Base-by-base conservation (phyloP, 257 asterid species). In the Leonotis leonurus region DNA sequence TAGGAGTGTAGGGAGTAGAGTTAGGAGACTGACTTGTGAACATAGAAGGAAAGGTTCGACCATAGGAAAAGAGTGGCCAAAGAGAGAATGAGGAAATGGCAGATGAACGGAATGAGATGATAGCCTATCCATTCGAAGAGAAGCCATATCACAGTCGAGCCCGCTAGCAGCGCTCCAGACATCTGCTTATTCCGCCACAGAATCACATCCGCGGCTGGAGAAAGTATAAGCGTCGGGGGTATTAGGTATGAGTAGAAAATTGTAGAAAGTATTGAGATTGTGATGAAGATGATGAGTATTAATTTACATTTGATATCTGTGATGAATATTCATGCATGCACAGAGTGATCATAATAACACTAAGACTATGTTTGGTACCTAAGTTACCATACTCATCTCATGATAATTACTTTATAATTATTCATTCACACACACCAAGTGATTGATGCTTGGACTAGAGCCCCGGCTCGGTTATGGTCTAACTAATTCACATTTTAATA, bases 171-270 rank as follows among this genome's bases (percentile, higher is more conserved):
- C 29, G 85, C 81, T 48, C 81, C 95, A n/a, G 98, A 92, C 27
- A 77, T 73, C 73, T 85, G 97, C 80, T 86, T 92, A 83, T 92
- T 92, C 75, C 96, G 79, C 98, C 98, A 92, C 4, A 92, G 88
- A 58, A 92, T 74, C 32, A 92, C 82, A 66, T 92, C 98, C 20
- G 98, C 98, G 27, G 95, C 98, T 92, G 89, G 32, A 68, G 13
- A 20, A 8, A 16, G 29, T 1, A 26, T 25, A 64, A n/a, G n/a
- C 37, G n/a, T 25, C 1, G 8, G 7, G 16, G 56, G 32, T 56
- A n/a, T n/a, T n/a, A 56, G 32, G 35, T 14, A 9, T 40, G 17
- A 26, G 20, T 22, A 56, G 51, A n/a, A 46, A 39, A 25, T n/a
- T n/a, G n/a, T n/a, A n/a, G n/a, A n/a, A n/a, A n/a, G n/a, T 8